Evolutionary conservation across 2,329 filamentous ascomycete genomes (phyloP).

Genomic region (Stemphylium beticola): DNA sequence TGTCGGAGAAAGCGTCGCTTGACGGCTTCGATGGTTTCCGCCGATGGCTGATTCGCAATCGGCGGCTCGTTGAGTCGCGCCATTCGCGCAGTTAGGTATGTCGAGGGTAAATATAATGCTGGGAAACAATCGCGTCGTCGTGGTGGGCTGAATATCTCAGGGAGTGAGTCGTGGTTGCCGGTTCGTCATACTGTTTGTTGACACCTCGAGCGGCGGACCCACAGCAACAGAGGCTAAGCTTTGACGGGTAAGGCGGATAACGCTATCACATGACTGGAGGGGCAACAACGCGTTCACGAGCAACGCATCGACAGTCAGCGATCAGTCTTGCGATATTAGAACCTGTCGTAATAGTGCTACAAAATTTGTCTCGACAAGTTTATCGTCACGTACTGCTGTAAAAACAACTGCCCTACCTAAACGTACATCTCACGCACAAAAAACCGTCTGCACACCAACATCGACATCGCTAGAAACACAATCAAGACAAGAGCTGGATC

Average conservation of each 20-base stretch:
- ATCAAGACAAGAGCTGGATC: neutral
- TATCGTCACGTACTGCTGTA: neutral
- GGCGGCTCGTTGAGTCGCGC: slow-evolving; percentile 80
- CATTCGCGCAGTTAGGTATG: slow-evolving; percentile 63
- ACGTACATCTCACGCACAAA: neutral
- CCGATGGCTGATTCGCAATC: slow-evolving; percentile 52
- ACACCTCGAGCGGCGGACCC: slow-evolving; percentile 21
- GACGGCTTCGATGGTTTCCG: slow-evolving; percentile 71
- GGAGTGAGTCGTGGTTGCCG: slow-evolving; percentile 5
- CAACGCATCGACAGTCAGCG: neutral
- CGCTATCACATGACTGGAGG: slow-evolving; percentile 33
- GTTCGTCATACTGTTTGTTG: slow-evolving; percentile 32
- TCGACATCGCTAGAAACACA: neutral
- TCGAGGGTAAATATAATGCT: slow-evolving; percentile 38
- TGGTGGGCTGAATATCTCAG: slow-evolving; percentile 8
- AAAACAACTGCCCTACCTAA: neutral
- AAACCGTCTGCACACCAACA: neutral
- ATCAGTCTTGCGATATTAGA: neutral
- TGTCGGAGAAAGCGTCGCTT: slow-evolving; percentile 81
- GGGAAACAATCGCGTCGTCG: slow-evolving; percentile 8
- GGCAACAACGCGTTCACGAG: slow-evolving; percentile 24
- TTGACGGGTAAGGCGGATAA: slow-evolving; percentile 5
- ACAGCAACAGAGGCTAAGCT: slow-evolving; percentile 30
- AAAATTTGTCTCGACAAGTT: neutral
- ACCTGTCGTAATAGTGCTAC: neutral